These are phyloP conservation scores for Microcera coccophila DNA, from an alignment of 2,329 filamentous ascomycete species.

Conservation along the genomic window DNA sequence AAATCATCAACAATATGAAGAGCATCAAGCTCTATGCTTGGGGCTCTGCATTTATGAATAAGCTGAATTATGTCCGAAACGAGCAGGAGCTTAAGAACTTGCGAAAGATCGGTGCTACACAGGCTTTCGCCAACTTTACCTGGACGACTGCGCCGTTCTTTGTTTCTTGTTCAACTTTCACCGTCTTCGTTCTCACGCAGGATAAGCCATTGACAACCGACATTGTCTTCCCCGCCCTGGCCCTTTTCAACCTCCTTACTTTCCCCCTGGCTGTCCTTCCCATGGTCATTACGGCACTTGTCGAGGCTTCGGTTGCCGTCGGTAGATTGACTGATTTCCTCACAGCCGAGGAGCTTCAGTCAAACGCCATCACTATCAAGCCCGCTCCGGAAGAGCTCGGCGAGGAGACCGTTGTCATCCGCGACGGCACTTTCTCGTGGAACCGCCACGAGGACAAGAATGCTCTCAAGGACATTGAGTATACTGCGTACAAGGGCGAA, in stretches of 20 bases:
- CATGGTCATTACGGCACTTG: conserved; percentile 96
- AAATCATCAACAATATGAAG: conserved; percentile 99
- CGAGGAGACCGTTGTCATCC: conserved; percentile 80
- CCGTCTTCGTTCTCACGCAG: conserved; percentile 84
- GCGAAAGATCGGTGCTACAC: conserved; percentile 90
- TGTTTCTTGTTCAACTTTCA: conserved; percentile 94
- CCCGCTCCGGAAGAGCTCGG: conserved; percentile 70
- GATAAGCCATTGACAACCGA: conserved; percentile 82
- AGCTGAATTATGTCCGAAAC: conserved; percentile 92
- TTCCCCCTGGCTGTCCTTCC: conserved; percentile 92
- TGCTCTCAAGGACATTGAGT: conserved; percentile 78
- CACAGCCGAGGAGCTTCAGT: conserved; percentile 82
- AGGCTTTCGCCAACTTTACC: conserved; percentile 93
- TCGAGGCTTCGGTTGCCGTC: conserved; percentile 92
- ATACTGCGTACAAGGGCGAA: conserved; percentile 86
- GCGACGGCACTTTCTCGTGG: conserved; percentile 90
- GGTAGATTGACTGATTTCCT: conserved; percentile 81
- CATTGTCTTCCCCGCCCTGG: conserved; percentile 90
- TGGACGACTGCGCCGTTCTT: conserved; percentile 98
- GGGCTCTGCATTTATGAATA: conserved; percentile 96
- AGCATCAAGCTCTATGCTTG: conserved; percentile 98
- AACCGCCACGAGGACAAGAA: conserved; percentile 72
- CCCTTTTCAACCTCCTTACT: conserved; percentile 91
- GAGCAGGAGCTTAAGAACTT: conserved; percentile 93
- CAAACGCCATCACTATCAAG: conserved; percentile 70